Base-by-base conservation (phyloP, 352 stramenopile genomes). In the Phytophthora litchii region DNA sequence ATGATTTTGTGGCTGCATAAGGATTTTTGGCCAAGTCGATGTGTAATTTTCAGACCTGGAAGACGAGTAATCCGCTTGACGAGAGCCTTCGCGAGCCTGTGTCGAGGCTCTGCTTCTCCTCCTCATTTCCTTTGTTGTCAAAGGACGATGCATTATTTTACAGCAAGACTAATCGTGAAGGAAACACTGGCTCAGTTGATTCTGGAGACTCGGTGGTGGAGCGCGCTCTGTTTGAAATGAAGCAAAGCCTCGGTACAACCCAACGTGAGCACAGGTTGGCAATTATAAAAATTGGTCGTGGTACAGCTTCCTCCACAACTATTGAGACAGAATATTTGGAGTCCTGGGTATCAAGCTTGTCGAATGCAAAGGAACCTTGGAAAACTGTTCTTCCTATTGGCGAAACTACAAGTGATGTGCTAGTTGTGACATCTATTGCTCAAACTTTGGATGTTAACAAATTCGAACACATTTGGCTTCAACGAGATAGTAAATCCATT, bases 21-120 rank as follows among this genome's bases (percentile, higher is more conserved):
- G 76, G 71, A 3, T 83, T 76, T 25, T 51, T 86, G 56, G 62
- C 71, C 34, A 72, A 64, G 34, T 76, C 71, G n/a, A 35, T 80
- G 14, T 86, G 76, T 23, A 29, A 63, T 34, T 71, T 60, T 29
- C 35, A 21, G 6, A 25, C 46, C 0, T 86, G 76, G 76, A 58
- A 34, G 2, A 60, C 38, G 1, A 50, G 23, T 12, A 51, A 67
- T 5, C 67, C 54, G 29, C 46, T 73, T 27, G 16, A 56, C n/a
- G 45, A 63, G 16, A 19, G 37, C 32, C 16, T 61, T 42, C 23
- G 47, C 6, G 27, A 41, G 3, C 35, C 20, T 64, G 16, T 23
- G 3, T 19, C 23, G 25, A 54, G 10, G 0, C 25, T 75, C 4
- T 84, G 71, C 52, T 78, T 66, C 31, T 69, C 70, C 3, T 73